Evolutionary conservation across 495 filamentous ascomycete genomes (phyloP), one percentile per base, ranked within the genome.

Genomic region (Arthonia radiata): DNA sequence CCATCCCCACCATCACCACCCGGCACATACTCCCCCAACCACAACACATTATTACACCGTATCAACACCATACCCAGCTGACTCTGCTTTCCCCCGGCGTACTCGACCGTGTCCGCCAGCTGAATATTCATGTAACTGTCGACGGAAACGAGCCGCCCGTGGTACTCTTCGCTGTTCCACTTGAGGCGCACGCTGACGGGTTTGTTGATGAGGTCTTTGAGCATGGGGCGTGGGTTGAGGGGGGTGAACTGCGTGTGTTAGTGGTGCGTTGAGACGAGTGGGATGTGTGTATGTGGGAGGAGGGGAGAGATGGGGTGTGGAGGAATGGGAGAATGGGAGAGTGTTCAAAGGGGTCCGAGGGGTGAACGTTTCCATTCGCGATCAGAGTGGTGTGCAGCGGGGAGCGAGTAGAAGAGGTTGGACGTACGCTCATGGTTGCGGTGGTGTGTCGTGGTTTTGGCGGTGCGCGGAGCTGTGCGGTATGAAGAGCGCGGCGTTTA

Each of bases 41-140:
- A 97, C 25, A 97, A 60, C 16, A 97, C 86, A 40, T 97, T 97
- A 48, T 97, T 90, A 56, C 80, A 78, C 79, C 86, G 59, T 37
- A 97, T 94, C 37, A 97, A 45, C 26, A 94, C 86, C 47, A 90
- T 68, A 12, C 86, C 86, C 42, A 97, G 50, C 33, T 56, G 57
- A 17, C 73, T 77, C 41, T 61, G 70, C 61, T 86, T 79, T 29
- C 74, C 76, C 50, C 86, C 70, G 36, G 92, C 71, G 52, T 64
- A 91, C 43, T 94, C 89, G 53, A 89, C 77, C 26, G 86, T 79
- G 39, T 71, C 66, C 39, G 62, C 62, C 28, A 97, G 62, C 50
- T 93, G 76, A 34, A 97, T 67, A 54, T 97, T 97, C 82, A 97
- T 92, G 63, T 94, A 97, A 40, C 73, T 81, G 55, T 97, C 86